These are phyloP conservation scores for Nitzschia sp. DNA, from an alignment of 108 stramenopile species.

Conservation along the genomic window DNA sequence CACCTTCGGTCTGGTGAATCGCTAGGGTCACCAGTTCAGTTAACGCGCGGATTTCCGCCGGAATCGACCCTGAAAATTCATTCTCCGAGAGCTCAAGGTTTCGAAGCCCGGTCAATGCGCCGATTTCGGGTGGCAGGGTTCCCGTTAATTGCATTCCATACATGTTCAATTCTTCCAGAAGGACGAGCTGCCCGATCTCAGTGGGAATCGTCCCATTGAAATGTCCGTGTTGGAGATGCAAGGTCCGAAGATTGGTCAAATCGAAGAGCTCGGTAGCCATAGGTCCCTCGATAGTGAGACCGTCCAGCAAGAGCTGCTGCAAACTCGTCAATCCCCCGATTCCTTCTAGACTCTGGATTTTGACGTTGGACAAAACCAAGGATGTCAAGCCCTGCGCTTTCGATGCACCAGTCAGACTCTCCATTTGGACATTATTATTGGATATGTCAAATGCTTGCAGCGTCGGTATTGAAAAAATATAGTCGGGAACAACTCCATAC, in stretches of 20 bases:
- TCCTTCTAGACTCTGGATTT: constrained; percentile 26
- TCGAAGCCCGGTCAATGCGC: constrained; percentile 1
- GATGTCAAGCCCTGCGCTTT: constrained; percentile 36
- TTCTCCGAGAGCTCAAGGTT: constrained; percentile 21
- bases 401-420: constrained; percentile 44
- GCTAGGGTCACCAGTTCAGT: constrained; percentile 26
- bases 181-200: constrained; percentile 19
- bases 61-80: constrained; percentile 20
- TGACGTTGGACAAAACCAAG: constrained; percentile 54
- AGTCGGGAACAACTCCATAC: constrained; percentile 37
- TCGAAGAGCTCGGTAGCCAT: constrained; percentile 39
- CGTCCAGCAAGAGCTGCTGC: constrained; percentile 30
- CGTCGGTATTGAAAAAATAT: constrained; percentile 20
- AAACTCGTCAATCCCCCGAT: constrained; percentile 18
- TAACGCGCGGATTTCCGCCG: constrained; percentile 6
- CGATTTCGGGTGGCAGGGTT: constrained; percentile 31
- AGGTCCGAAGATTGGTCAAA: constrained; percentile 30
- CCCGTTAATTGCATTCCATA: constrained; percentile 36
- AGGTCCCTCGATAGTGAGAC: constrained; percentile 32
- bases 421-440: constrained; percentile 54
- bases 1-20: constrained; percentile 33
- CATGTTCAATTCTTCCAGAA: constrained; percentile 24
- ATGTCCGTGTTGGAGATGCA: constrained; percentile 42
- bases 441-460: constrained; percentile 26
- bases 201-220: constrained; percentile 31